Evolutionary conservation across 192 early-diverging fungal species (phyloP).

Genomic region (Coemansia brasiliensis): DNA sequence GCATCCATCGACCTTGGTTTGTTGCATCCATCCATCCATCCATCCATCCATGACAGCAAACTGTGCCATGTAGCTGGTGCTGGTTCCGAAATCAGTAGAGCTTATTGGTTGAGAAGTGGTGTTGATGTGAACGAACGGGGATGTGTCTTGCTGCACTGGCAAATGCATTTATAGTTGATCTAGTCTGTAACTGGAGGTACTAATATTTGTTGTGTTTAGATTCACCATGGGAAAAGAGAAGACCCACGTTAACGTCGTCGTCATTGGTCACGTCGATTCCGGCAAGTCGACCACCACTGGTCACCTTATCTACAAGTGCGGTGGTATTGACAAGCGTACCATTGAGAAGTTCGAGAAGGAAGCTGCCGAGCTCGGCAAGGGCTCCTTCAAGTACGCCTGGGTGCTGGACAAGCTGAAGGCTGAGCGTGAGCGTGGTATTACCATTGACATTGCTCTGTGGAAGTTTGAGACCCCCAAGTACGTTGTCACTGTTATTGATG

Average conservation of each 20-base stretch:
- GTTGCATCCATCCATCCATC: background rate
- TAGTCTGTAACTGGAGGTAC: background rate
- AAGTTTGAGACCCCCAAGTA: constrained; percentile 97
- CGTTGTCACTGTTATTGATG: constrained; percentile 98
- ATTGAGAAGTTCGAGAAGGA: constrained; percentile 99
- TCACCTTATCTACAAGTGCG: constrained; percentile 99
- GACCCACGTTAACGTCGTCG: constrained; percentile 89
- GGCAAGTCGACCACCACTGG: constrained; percentile 99
- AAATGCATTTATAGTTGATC: too few species aligned
- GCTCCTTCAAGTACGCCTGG: constrained; percentile 99
- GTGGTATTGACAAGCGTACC: constrained; percentile 99
- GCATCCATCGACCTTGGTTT: constrained; percentile 16
- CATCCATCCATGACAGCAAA: background rate
- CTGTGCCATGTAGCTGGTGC: too few species aligned
- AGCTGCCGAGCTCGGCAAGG: constrained; percentile 98
- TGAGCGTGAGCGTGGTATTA: constrained; percentile 99
- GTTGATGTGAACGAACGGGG: too few species aligned
- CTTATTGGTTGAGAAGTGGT: too few species aligned
- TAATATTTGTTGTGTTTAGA: background rate
- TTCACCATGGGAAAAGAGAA: constrained; percentile 83
- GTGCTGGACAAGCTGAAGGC: constrained; percentile 99
- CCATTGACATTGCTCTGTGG: constrained; percentile 98
- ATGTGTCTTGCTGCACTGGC: too few species aligned
- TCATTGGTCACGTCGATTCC: constrained; percentile 99
- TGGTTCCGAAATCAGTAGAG: too few species aligned